Evolutionary conservation across 2,329 filamentous ascomycete genomes (phyloP).

Genomic region (Ceratocystis eucalypticola): DNA sequence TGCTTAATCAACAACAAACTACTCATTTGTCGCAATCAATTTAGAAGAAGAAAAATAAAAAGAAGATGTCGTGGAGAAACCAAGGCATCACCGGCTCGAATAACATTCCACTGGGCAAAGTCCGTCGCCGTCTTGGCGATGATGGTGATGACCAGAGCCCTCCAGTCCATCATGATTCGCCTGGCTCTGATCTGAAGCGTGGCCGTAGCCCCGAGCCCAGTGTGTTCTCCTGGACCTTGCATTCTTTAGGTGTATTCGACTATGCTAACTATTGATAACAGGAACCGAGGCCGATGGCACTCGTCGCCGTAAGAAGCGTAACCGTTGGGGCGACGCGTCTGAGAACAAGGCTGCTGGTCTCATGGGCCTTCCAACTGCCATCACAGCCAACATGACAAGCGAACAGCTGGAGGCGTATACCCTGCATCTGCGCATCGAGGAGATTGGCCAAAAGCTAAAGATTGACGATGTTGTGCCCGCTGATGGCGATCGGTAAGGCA

Average conservation of each 20-base stretch:
- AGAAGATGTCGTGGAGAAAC: conserved; percentile 52
- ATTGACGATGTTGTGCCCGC: conserved; percentile 98
- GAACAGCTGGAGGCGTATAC: conserved; percentile 97
- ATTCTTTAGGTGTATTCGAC: not conserved
- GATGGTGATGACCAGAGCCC: conserved; percentile 23
- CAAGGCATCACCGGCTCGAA: conserved; percentile 94
- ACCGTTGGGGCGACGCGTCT: conserved; percentile 91
- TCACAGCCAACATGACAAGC: conserved; percentile 93
- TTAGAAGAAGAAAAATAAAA: too few species aligned
- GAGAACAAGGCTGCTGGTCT: conserved; percentile 98
- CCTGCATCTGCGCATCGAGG: conserved; percentile 89
- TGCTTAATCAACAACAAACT: not conserved
- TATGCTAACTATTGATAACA: conserved; percentile 21
- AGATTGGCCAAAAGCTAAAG: conserved; percentile 97
- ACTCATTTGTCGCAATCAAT: too few species aligned
- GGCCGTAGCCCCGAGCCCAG: conserved; percentile 82
- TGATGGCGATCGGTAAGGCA: conserved; percentile 76
- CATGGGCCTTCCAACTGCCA: conserved; percentile 93
- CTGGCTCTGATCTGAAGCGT: conserved; percentile 51
- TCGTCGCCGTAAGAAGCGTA: conserved; percentile 91
- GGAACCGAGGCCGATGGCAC: conserved; percentile 56
- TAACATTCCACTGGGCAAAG: conserved; percentile 85
- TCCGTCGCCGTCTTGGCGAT: conserved; percentile 63
- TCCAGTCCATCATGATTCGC: conserved; percentile 20
- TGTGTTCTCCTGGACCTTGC: conserved; percentile 30